These are phyloP conservation scores for Chaetomium strumarium DNA, from an alignment of 2,329 filamentous ascomycete genomes.

Conservation along the genomic window DNA sequence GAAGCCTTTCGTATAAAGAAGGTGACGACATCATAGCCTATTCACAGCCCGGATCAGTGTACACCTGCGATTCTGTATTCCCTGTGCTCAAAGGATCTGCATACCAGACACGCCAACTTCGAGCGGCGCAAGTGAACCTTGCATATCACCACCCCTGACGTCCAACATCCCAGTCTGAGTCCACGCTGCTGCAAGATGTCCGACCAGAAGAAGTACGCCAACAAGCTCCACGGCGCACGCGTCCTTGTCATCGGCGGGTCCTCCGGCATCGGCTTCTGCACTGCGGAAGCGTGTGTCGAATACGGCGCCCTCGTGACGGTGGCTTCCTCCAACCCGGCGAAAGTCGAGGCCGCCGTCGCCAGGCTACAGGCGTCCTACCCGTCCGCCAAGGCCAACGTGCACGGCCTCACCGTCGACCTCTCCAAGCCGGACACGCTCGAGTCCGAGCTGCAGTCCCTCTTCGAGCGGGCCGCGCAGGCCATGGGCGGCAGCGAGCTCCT, in stretches of 20 bases:
- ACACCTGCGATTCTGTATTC: too few relatives aligned
- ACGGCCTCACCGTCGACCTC: not conserved
- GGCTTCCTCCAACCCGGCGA: not conserved
- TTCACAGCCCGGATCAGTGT: too few relatives aligned
- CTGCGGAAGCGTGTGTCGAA: not conserved
- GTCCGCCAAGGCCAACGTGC: not conserved
- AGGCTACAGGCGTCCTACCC: not conserved
- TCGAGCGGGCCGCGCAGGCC: not conserved
- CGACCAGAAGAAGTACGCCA: too few relatives aligned
- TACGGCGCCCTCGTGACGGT: not conserved
- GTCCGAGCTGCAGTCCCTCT: not conserved
- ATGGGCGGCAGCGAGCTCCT: not conserved
- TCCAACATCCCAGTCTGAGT: too few relatives aligned
- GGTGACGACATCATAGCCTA: too few relatives aligned
- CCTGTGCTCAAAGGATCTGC: too few relatives aligned
- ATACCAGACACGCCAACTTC: too few relatives aligned
- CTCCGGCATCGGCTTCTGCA: not conserved
- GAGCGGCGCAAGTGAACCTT: too few relatives aligned
- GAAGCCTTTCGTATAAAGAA: too few relatives aligned
- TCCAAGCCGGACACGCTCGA: not conserved
- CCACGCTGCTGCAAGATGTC: too few relatives aligned
- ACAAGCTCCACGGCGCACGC: not conserved
- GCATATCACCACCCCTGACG: too few relatives aligned
- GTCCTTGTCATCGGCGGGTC: not conserved
- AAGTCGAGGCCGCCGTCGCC: not conserved